phyloP scores from a whole-genome alignment of 768 basidiomycete genomes.

The Mycena epipterygia region DNA sequence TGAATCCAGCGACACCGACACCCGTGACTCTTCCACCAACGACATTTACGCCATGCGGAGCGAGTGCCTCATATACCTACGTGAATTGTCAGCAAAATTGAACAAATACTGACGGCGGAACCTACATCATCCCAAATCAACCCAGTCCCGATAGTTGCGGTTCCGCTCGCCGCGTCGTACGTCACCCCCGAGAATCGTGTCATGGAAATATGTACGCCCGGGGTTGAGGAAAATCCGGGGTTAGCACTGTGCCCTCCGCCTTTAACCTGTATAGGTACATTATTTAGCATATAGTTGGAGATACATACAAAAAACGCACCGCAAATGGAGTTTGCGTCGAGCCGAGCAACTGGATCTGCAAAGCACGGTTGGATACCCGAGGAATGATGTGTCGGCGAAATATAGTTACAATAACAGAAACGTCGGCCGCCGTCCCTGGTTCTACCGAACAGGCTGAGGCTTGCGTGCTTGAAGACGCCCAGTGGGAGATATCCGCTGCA shows the following conservation, averaged over 20 bases:
- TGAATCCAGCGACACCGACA: constrained; percentile 71
- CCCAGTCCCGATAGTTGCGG: constrained; percentile 58
- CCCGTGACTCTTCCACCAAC: constrained; percentile 72
- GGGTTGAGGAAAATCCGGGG: constrained; percentile 71
- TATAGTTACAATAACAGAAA: constrained; percentile 61
- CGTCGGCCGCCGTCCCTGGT: constrained; percentile 66
- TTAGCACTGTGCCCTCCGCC: constrained; percentile 73
- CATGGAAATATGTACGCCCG: constrained; percentile 73
- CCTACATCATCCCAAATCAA: constrained; percentile 75
- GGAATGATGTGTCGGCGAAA: not conserved
- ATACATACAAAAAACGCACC: constrained; percentile 46
- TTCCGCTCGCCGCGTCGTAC: constrained; percentile 56
- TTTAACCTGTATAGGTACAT: constrained; percentile 60
- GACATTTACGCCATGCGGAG: constrained; percentile 63
- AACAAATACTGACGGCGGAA: not conserved
- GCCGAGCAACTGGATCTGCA: constrained; percentile 63
- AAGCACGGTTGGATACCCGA: not conserved
- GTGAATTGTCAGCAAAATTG: not conserved
- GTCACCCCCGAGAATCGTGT: constrained; percentile 58
- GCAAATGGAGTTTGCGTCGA: constrained; percentile 65
- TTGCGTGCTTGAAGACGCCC: constrained; percentile 64
- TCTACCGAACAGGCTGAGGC: constrained; percentile 67
- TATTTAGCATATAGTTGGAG: not conserved
- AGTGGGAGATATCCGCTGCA: constrained; percentile 60
- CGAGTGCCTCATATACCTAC: constrained; percentile 61